Percentiles rank a stretch among this genome's conserved stretches.
Conservation (phyloP, 371 early-diverging fungal species). For the Vairimorpha necatrix region DNA sequence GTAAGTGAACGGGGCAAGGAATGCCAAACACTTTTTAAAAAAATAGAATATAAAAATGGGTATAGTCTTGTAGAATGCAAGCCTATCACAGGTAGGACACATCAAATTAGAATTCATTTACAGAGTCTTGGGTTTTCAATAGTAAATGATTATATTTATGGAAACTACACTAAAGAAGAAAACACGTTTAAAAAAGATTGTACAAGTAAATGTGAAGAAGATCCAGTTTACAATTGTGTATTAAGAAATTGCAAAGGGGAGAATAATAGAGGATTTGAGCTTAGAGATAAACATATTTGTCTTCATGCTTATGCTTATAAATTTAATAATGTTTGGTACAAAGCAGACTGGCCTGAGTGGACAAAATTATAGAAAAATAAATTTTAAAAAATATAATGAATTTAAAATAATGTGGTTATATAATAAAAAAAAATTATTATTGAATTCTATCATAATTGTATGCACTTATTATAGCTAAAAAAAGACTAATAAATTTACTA, state of each 20-base stretch:
- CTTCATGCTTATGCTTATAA: constrained; percentile 65
- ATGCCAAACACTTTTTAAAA: constrained; percentile 56
- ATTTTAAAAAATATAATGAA: neutral
- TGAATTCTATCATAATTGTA: neutral
- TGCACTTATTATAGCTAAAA: neutral
- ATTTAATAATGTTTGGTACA: constrained; percentile 55
- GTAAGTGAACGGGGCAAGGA: constrained; percentile 56
- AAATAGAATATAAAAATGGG: constrained; percentile 40
- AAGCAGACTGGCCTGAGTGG: constrained; percentile 61
- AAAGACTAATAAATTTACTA: constrained; percentile 6
- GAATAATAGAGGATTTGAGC: constrained; percentile 53
- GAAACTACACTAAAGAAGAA: constrained; percentile 5
- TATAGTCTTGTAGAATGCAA: constrained; percentile 66
- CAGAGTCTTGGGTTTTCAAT: constrained; percentile 87
- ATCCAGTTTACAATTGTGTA: constrained; percentile 42
- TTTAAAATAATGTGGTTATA: neutral
- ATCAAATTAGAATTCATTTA: constrained; percentile 96
- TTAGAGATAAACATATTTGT: constrained; percentile 50
- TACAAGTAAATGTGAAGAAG: neutral
- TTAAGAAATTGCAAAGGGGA: constrained; percentile 51
- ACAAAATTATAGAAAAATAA: constrained; percentile 7
- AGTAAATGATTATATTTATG: constrained; percentile 74
- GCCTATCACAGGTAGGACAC: constrained; percentile 90
- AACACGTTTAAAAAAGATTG: neutral
- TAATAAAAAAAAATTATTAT: neutral